phyloP scores from a whole-genome alignment of 805 yeast species.

The Cyberlindnera samutprakarnensis region DNA sequence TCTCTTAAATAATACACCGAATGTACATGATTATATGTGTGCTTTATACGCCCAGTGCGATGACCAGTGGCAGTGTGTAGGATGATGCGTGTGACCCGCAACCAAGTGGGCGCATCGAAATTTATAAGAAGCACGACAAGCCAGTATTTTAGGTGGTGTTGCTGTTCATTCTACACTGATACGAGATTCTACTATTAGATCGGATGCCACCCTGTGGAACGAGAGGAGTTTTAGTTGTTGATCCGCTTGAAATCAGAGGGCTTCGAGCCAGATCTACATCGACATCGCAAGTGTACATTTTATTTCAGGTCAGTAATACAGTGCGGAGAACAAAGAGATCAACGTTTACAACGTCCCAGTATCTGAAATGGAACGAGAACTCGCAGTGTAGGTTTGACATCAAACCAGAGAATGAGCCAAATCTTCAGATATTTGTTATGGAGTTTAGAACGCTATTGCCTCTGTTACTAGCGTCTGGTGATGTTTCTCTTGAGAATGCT shows the following conservation, averaged over 20 bases:
- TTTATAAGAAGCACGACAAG: no score
- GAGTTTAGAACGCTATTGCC: conserved; percentile 10
- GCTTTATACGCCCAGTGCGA: no score
- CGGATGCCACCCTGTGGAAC: no score
- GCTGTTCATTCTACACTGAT: no score
- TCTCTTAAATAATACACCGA: no score
- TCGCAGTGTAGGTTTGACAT: conserved; percentile 21
- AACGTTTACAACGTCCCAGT: not conserved
- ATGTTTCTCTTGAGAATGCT: conserved; percentile 11
- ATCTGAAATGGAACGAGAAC: conserved; percentile 15
- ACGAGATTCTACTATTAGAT: no score
- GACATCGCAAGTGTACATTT: conserved; percentile 9
- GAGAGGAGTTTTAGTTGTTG: conserved; percentile 19
- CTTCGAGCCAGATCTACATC: conserved; percentile 1
- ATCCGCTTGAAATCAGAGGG: conserved; percentile 18
- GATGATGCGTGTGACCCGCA: no score
- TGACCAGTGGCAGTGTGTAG: no score
- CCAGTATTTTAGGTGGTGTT: no score
- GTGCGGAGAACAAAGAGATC: conserved; percentile 11
- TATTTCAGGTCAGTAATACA: conserved; percentile 17
- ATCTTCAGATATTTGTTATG: conserved; percentile 14
- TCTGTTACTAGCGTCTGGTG: conserved; percentile 11
- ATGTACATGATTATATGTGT: no score
- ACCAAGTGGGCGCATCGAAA: no score
- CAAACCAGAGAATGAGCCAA: conserved; percentile 8